Evolutionary conservation across 148 eudicot genomes (phyloP).

Genomic region (Diospyros lotus): DNA sequence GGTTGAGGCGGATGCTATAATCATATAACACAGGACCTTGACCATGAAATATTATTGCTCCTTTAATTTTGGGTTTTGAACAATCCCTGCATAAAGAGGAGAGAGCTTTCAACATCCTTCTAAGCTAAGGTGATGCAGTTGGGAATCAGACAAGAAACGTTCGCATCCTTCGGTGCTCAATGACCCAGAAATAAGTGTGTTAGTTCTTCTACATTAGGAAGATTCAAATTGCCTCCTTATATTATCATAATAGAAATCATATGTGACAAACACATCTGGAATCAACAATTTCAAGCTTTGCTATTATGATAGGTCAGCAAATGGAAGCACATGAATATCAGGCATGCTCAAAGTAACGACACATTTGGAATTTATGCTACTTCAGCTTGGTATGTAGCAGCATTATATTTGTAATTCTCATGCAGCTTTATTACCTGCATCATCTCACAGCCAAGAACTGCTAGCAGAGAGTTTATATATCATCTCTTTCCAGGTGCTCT

Average conservation of each 20-base stretch:
- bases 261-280: not conserved
- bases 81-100: slow-evolving; percentile 50
- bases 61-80: slow-evolving; percentile 77
- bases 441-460: too few relatives aligned
- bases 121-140: not conserved
- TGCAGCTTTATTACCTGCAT: too few relatives aligned
- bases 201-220: not conserved
- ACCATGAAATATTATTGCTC: slow-evolving; percentile 88
- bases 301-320: not conserved
- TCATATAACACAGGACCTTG: slow-evolving; percentile 89
- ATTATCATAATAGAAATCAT: too few relatives aligned
- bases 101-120: slow-evolving; percentile 11
- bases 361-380: too few relatives aligned
- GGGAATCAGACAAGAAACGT: too few relatives aligned
- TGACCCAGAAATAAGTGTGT: not conserved
- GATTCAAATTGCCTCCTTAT: too few relatives aligned
- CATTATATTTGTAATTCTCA: too few relatives aligned
- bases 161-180: too few relatives aligned
- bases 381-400: too few relatives aligned
- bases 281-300: not conserved
- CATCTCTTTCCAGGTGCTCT: too few relatives aligned
- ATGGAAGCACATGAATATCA: not conserved
- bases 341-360: not conserved
- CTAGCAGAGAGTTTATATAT: too few relatives aligned
- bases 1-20: slow-evolving; percentile 97